These are phyloP conservation scores for Lyophyllum shimeji DNA, from an alignment of 768 basidiomycete genomes.

Conservation along the genomic window DNA sequence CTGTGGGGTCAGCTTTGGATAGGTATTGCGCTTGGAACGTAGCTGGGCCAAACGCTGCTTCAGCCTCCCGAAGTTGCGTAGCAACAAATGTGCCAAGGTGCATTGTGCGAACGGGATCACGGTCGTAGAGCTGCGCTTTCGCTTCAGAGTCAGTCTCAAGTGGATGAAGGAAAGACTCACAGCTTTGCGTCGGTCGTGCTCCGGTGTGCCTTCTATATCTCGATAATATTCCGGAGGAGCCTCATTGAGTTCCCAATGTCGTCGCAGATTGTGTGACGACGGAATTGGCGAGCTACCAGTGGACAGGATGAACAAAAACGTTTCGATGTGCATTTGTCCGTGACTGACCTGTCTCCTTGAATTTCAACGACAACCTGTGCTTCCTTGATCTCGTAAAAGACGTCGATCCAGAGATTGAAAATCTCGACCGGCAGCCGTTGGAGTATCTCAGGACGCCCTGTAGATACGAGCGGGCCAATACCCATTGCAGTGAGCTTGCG, in stretches of 20 bases:
- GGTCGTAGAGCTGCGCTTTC: conserved; percentile 57
- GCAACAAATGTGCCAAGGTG: conserved; percentile 64
- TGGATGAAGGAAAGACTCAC: conserved; percentile 39
- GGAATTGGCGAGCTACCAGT: conserved; percentile 21
- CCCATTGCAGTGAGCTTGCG: conserved; percentile 87
- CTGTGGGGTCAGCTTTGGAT: conserved; percentile 63
- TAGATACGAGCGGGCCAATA: conserved; percentile 73
- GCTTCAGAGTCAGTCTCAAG: conserved; percentile 3
- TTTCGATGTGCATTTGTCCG: neutral
- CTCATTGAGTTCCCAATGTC: conserved; percentile 71
- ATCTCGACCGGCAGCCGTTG: conserved; percentile 71
- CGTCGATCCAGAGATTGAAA: conserved; percentile 87
- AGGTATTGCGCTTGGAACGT: conserved; percentile 63
- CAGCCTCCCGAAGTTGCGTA: conserved; percentile 60
- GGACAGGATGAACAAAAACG: neutral
- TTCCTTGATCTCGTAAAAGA: conserved; percentile 85
- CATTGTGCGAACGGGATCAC: conserved; percentile 68
- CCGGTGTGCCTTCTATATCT: conserved; percentile 67
- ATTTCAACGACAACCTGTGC: conserved; percentile 38
- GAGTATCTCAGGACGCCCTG: conserved; percentile 72
- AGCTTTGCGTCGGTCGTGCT: conserved; percentile 71
- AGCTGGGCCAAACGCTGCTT: conserved; percentile 53
- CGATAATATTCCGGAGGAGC: conserved; percentile 60
- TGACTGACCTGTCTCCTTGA: conserved; percentile 35
- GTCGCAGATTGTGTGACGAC: conserved; percentile 44